Percentiles rank a stretch among this genome's conserved stretches.
These are phyloP conservation scores for Beauveria pseudobassiana DNA, from an alignment of 2,329 filamentous ascomycete species.

Conservation along the genomic window DNA sequence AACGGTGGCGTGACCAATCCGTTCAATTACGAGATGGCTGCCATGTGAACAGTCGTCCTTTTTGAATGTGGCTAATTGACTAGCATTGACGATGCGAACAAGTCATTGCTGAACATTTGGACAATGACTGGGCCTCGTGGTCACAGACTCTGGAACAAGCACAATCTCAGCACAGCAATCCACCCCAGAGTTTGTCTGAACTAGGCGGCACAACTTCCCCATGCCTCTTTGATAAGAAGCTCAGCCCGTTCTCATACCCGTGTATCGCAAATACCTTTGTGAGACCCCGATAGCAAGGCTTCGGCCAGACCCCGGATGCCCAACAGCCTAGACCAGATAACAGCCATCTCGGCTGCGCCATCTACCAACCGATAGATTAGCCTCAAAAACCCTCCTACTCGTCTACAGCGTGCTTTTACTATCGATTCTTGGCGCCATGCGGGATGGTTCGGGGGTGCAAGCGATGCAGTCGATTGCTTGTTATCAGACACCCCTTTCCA, in stretches of 20 bases:
- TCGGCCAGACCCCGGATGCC: neutral
- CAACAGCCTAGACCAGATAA: neutral
- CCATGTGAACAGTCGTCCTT: neutral
- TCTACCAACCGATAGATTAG: constrained; percentile 5
- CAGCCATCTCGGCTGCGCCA: neutral
- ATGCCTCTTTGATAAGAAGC: neutral
- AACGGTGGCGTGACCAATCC: neutral
- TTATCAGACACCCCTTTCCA: neutral
- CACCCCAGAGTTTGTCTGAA: neutral
- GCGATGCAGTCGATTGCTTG: neutral
- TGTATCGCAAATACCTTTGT: neutral
- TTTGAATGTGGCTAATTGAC: neutral
- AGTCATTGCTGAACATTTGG: too few species aligned
- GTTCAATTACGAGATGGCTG: neutral
- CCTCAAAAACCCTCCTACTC: neutral
- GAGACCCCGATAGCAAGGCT: neutral
- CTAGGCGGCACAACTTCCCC: neutral
- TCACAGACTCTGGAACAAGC: neutral
- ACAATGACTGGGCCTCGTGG: too few species aligned
- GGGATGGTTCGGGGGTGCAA: neutral
- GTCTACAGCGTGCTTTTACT: neutral
- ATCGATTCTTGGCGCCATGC: neutral
- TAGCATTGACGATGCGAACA: neutral
- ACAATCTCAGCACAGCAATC: neutral
- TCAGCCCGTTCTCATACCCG: neutral